Percentiles rank a stretch among this genome's conserved stretches.
phyloP scores from a whole-genome alignment of 1,139 yeast genomes.

The Debaryomycetaceae sp. region DNA sequence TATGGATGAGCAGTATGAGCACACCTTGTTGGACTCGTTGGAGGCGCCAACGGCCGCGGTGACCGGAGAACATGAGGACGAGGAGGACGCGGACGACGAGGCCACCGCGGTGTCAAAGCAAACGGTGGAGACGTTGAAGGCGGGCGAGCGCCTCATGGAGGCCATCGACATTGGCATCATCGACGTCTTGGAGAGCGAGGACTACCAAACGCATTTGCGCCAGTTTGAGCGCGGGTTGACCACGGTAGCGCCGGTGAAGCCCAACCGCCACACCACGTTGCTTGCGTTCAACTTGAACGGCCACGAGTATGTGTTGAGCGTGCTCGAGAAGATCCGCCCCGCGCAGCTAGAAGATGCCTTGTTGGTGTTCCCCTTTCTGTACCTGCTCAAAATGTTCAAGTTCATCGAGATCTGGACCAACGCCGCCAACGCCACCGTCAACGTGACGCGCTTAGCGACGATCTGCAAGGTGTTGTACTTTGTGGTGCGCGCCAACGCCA shows the following conservation, averaged over 20 bases:
- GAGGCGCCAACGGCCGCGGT: slow-evolving; percentile 52
- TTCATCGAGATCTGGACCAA: slow-evolving; percentile 77
- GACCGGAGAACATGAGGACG: slow-evolving; percentile 20
- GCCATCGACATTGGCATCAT: slow-evolving; percentile 80
- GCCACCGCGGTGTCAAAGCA: slow-evolving; percentile 71
- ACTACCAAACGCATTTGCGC: slow-evolving; percentile 33
- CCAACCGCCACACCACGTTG: slow-evolving; percentile 66
- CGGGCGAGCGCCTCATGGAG: slow-evolving; percentile 91
- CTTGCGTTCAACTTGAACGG: slow-evolving; percentile 70
- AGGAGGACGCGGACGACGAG: slow-evolving; percentile 50
- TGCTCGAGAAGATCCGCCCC: slow-evolving; percentile 64
- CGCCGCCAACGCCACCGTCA: slow-evolving; percentile 37
- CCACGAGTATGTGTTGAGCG: slow-evolving; percentile 72
- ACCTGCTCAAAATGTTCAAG: slow-evolving; percentile 62
- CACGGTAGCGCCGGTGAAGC: slow-evolving; percentile 49
- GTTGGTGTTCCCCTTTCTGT: slow-evolving; percentile 84
- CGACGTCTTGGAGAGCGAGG: slow-evolving; percentile 59
- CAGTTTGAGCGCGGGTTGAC: slow-evolving; percentile 34
- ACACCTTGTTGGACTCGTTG: slow-evolving; percentile 62
- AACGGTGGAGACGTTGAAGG: slow-evolving; percentile 86
- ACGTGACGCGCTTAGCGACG: slow-evolving; percentile 50
- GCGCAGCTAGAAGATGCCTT: slow-evolving; percentile 91
- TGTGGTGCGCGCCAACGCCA: slow-evolving; percentile 66
- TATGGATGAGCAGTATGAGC: slow-evolving; percentile 86
- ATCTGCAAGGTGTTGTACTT: slow-evolving; percentile 75